Conservation (phyloP, 2,329 filamentous ascomycete genomes). For the Alternaria triticimaculans region DNA sequence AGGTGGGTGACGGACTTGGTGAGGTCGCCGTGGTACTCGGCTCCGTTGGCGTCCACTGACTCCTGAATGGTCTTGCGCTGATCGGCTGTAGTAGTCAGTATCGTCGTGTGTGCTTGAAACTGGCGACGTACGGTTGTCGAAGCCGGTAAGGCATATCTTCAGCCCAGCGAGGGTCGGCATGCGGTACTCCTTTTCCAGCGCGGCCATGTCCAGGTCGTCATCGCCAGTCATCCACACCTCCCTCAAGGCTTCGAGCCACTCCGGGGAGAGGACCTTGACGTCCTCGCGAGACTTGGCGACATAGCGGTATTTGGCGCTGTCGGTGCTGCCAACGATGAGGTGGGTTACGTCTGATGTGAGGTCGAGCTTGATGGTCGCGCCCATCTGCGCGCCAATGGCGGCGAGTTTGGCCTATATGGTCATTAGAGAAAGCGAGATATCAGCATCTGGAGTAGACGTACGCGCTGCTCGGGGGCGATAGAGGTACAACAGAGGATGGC, state of each 20-base stretch:
- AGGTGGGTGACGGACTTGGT: conserved; percentile 87
- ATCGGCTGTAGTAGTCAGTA: conserved; percentile 57
- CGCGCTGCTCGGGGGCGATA: conserved; percentile 78
- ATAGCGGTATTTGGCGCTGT: conserved; percentile 94
- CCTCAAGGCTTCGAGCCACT: conserved; percentile 83
- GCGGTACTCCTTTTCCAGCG: conserved; percentile 71
- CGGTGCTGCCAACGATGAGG: conserved; percentile 85
- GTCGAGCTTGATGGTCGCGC: conserved; percentile 85
- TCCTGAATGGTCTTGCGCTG: conserved; percentile 75
- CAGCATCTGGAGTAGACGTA: conserved; percentile 47
- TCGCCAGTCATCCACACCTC: conserved; percentile 80
- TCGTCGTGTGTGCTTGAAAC: neutral
- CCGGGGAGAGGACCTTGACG: conserved; percentile 79
- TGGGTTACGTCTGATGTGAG: conserved; percentile 96
- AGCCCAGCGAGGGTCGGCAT: conserved; percentile 69
- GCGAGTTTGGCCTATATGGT: conserved; percentile 61
- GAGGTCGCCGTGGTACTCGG: conserved; percentile 84
- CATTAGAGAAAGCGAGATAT: conserved; percentile 6
- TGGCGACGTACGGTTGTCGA: conserved; percentile 65
- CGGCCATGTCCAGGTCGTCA: conserved; percentile 73
- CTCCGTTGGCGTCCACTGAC: conserved; percentile 73
- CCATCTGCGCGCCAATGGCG: conserved; percentile 76
- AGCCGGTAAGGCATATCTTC: conserved; percentile 73
- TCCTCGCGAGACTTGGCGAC: conserved; percentile 89
- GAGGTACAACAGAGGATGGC: conserved; percentile 88